Base-by-base conservation (phyloP, 106 monocot species). In the Allium fistulosum region DNA sequence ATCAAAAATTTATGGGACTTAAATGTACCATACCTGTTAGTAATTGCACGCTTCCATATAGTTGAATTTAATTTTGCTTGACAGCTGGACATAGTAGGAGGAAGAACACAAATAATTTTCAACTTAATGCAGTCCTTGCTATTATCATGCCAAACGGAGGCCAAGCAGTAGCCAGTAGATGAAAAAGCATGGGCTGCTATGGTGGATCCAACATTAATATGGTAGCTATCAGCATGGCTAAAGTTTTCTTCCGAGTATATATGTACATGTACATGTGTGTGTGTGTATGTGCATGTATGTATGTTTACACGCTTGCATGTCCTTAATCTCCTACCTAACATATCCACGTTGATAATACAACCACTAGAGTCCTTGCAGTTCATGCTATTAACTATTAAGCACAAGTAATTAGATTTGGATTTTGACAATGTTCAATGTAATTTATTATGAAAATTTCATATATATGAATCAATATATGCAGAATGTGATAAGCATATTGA, bases 91-190 rank as follows among this genome's bases (percentile, higher is more conserved):
- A 84, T 58, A 51, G 87, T 86, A 79, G 97, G 85, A 68, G 97
- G 97, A 74, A 99, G 89, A 66, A 93, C 97, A 48, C 92, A 79
- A 12, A 99, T 80, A 62, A 99, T 99, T 77, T 99, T 99, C 75
- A 99, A 77, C 58, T 79, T 92, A 0, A 88, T 90, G 2, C 78
- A 71, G 69, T 99, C 97, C 70, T 97, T 97, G 67, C 67, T 72
- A 14, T 80, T 78, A 58, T 93, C 97, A 93, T 99, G 97, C 92
- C 97, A 93, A 77, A 90, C 97, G 63, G 92, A 99, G 14, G 97
- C 97, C 72, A 99, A 72, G 69, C 97, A 99, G 64, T 92, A 99
- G 45, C 97, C 67, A 51, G 82, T 87, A n/a, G 97, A 86, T 65
- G 97, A 99, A 53, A 99, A 93, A 10, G 92, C 97, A 72, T 92